Conservation (phyloP, 192 early-diverging fungal genomes). For the Phlyctochytrium planicorne region DNA sequence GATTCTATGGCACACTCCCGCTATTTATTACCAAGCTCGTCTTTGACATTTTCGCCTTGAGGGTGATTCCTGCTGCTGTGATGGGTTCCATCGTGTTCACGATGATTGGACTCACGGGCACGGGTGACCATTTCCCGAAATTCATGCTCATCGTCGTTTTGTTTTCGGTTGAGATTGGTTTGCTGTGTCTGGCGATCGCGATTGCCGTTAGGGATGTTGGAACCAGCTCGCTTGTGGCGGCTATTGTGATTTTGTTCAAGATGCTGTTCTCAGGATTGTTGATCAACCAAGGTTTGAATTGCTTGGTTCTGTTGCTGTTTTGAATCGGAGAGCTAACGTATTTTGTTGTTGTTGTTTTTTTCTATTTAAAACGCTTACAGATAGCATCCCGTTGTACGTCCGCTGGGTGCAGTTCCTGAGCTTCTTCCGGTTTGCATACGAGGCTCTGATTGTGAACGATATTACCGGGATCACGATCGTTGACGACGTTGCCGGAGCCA, state of each 20-base stretch:
- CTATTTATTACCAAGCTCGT: conserved; percentile 61
- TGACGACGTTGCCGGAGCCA: conserved; percentile 38
- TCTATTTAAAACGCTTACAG: conserved; percentile 12
- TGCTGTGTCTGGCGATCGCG: conserved; percentile 60
- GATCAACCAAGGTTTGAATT: conserved; percentile 56
- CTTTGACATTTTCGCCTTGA: conserved; percentile 69
- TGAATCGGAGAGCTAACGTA: conserved; percentile 7
- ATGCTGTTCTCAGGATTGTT: conserved; percentile 78
- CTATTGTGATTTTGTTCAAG: conserved; percentile 69
- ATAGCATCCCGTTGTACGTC: conserved; percentile 51
- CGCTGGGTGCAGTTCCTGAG: conserved; percentile 71
- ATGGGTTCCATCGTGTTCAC: conserved; percentile 67
- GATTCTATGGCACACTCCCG: conserved; percentile 45
- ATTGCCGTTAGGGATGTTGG: conserved; percentile 56
- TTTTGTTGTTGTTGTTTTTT: conserved; percentile 1
- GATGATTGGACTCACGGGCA: conserved; percentile 64
- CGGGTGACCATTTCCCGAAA: conserved; percentile 49
- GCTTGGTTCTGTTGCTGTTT: not conserved
- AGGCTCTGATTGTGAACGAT: conserved; percentile 71
- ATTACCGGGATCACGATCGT: conserved; percentile 29
- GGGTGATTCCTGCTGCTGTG: conserved; percentile 62
- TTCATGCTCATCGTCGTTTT: conserved; percentile 64
- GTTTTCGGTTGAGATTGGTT: conserved; percentile 61
- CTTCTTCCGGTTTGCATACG: conserved; percentile 73
- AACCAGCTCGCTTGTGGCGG: conserved; percentile 60